phyloP scores from a whole-genome alignment of 805 yeast species.

The Candida piceae region DNA sequence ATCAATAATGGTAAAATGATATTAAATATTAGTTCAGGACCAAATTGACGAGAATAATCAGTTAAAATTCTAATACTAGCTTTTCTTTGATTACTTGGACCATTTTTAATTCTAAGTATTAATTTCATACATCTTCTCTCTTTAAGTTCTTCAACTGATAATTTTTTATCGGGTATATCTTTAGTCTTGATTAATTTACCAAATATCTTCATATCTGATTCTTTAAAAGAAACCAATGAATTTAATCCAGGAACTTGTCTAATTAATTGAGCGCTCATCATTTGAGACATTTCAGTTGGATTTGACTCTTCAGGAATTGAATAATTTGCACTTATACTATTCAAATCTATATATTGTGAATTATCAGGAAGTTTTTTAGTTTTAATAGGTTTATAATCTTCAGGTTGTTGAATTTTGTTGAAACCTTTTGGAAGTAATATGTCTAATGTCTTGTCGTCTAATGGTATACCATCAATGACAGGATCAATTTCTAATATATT shows the following conservation, averaged over 20 bases:
- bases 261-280: conserved; percentile 31
- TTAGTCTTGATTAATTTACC: conserved; percentile 45
- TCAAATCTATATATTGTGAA: conserved; percentile 8
- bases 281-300: neutral
- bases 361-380: conserved; percentile 33
- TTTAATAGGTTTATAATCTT: conserved; percentile 34
- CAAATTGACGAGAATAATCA: conserved; percentile 58
- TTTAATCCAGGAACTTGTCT: conserved; percentile 59
- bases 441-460: conserved; percentile 44
- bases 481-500: conserved; percentile 13
- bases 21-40: conserved; percentile 64
- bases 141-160: conserved; percentile 48
- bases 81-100: conserved; percentile 64
- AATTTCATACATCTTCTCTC: conserved; percentile 60
- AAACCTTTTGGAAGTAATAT: conserved; percentile 51
- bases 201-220: conserved; percentile 68
- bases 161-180: conserved; percentile 26
- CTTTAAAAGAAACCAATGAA: conserved; percentile 65
- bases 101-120: conserved; percentile 71
- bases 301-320: conserved; percentile 47
- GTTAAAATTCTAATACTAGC: conserved; percentile 61
- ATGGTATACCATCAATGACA: conserved; percentile 29
- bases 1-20: conserved; percentile 71
- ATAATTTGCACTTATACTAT: too few relatives aligned
- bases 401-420: conserved; percentile 39